Evolutionary conservation across 345 rosid species (phyloP).

Genomic region (Citrus unshiu): DNA sequence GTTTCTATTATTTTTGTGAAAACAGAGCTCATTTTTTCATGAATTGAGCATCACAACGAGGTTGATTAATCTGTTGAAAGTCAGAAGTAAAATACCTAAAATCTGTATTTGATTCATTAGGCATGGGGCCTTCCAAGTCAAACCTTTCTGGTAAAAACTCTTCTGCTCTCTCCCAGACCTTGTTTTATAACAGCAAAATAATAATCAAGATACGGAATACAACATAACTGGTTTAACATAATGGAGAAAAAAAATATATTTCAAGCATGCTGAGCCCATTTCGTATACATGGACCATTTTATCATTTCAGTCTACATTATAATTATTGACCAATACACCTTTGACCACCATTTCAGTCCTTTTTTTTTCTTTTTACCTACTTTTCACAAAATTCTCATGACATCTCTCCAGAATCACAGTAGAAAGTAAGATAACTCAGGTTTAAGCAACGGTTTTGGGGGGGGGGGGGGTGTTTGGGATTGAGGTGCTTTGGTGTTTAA

Average conservation of each 20-base stretch:
- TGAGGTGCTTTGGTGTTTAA: no score
- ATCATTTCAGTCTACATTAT: no score
- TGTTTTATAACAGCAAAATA: constrained; percentile 15
- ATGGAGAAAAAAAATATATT: background rate
- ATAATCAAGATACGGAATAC: background rate
- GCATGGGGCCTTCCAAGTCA: constrained; percentile 68
- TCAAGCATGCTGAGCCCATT: background rate
- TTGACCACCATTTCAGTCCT: background rate
- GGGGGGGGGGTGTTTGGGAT: no score
- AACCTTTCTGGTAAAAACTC: constrained; percentile 88
- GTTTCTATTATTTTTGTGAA: background rate
- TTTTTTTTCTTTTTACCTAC: background rate
- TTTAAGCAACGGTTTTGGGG: background rate
- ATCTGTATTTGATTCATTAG: constrained; percentile 90
- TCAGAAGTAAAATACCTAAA: constrained; percentile 50
- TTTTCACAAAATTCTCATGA: background rate
- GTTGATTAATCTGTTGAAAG: background rate
- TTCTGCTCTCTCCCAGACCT: constrained; percentile 97
- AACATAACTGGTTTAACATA: background rate
- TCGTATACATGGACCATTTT: background rate
- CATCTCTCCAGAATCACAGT: background rate
- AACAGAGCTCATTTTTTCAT: background rate
- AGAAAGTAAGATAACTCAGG: background rate
- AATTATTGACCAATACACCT: no score
- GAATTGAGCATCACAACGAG: background rate